Evolutionary conservation across 73 alveolate species (phyloP), one percentile per base, ranked within the genome.

Genomic region (Paramecium primaurelia): DNA sequence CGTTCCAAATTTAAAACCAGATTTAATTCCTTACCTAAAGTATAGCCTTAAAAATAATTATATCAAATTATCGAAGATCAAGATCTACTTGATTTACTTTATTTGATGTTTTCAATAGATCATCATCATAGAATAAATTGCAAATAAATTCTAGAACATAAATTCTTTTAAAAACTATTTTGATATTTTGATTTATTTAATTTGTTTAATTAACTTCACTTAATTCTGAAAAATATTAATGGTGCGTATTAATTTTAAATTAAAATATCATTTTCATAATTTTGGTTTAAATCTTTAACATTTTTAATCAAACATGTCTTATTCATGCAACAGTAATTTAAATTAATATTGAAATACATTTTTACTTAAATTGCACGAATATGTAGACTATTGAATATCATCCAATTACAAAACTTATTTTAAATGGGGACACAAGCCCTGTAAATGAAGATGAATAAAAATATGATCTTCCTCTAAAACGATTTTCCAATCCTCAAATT

Each of bases 91-190:
- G 88, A 92, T 59, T 94, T 96, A 26, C 59, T 96, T 36, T 90
- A 95, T 37, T 92, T 28, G 84, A 59, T 96, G 94, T 92, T 96
- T n/a, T 60, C 45, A 18, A 75, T 95, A 30, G 99, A 96, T 86
- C 99, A 98, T 5, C 32, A 91, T 22, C 69, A 93, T 45, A 77
- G 99, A 60, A 96, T 96, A 1, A 58, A 95, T 22, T 96, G 98
- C 22, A 49, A 77, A 80, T 92, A 94, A 87, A 95, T 96, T 68
- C 94, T 96, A 26, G 40, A 86, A 14, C 99, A 96, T 93, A 59
- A 69, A 58, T 96, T 96, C 92, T 95, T 96, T 77, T 90, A 51
- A 26, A 80, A 69, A 44, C 59, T 85, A 20, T 86, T 95, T 90
- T 71, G 68, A 51, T 51, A 38, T 51, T 51, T 51, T 51, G 68